phyloP scores from a whole-genome alignment of 192 early-diverging fungal genomes.

The Backusella macrospora region DNA sequence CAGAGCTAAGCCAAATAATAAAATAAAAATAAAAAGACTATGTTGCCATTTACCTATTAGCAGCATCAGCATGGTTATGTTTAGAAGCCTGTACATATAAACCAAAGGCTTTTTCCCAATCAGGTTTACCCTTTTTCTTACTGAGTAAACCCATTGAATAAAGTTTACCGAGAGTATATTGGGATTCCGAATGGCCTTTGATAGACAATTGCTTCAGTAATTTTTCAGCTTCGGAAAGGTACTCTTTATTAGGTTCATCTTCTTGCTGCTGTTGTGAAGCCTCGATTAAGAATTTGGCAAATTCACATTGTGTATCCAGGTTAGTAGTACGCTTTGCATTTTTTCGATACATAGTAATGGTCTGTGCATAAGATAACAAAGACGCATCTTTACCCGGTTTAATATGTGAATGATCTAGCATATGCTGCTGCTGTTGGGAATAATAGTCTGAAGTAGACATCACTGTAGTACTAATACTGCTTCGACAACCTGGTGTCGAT shows the following conservation, averaged over 20 bases:
- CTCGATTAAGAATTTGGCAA: slow-evolving; percentile 66
- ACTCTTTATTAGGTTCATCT: slow-evolving; percentile 31
- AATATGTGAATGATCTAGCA: slow-evolving; percentile 57
- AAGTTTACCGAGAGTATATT: slow-evolving; percentile 65
- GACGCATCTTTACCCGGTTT: slow-evolving; percentile 61
- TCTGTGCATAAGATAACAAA: slow-evolving; percentile 55
- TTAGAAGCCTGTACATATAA: slow-evolving; percentile 70
- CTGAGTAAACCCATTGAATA: slow-evolving; percentile 61
- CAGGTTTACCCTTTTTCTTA: slow-evolving; percentile 55
- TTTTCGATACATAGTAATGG: slow-evolving; percentile 59
- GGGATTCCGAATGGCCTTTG: slow-evolving; percentile 62
- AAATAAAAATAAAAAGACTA: not conserved
- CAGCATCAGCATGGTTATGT: slow-evolving; percentile 63
- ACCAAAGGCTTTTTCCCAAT: slow-evolving; percentile 65
- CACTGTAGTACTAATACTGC: not conserved
- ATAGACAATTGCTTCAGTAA: slow-evolving; percentile 60
- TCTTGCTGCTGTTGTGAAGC: slow-evolving; percentile 41
- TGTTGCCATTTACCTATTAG: slow-evolving; percentile 42
- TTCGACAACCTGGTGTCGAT: slow-evolving; percentile 5
- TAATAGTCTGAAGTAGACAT: slow-evolving; percentile 1
- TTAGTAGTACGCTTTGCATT: slow-evolving; percentile 68
- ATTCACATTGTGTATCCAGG: slow-evolving; percentile 61
- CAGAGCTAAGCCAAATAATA: not conserved
- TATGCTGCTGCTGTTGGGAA: not conserved
- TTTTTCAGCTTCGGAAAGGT: slow-evolving; percentile 66